phyloP scores from a whole-genome alignment of 2,329 filamentous ascomycete genomes.

The Catunica adiposa region DNA sequence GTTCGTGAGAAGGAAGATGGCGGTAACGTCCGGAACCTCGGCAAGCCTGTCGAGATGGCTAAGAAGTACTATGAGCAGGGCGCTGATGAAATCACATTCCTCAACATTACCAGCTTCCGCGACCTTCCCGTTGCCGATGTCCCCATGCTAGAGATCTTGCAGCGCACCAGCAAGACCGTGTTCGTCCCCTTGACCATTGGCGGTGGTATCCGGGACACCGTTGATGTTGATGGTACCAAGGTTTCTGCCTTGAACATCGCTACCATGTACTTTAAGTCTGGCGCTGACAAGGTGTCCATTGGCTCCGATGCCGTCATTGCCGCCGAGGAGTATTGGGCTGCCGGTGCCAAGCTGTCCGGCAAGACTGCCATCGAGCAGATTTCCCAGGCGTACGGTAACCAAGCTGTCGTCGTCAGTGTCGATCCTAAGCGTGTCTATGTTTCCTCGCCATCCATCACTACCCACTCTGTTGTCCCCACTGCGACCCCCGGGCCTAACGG shows the following conservation, averaged over 20 bases:
- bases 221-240: constrained; percentile 71
- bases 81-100: constrained; percentile 89
- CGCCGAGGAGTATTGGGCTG: constrained; percentile 74
- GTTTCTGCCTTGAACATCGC: constrained; percentile 88
- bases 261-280: constrained; percentile 91
- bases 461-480: constrained; percentile 60
- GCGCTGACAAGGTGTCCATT: constrained; percentile 94
- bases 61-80: constrained; percentile 89
- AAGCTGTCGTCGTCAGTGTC: constrained; percentile 90
- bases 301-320: constrained; percentile 87
- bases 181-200: constrained; percentile 94
- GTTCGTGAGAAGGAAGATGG: constrained; percentile 70
- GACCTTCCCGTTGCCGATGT: constrained; percentile 84
- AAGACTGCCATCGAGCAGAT: constrained; percentile 92
- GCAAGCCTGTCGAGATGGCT: constrained; percentile 93
- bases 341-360: constrained; percentile 52
- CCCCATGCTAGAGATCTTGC: constrained; percentile 89
- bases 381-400: constrained; percentile 80
- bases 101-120: constrained; percentile 96
- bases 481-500: constrained; percentile 53
- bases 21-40: constrained; percentile 67
- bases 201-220: constrained; percentile 83
- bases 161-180: constrained; percentile 71
- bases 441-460: constrained; percentile 49
- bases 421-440: constrained; percentile 90